Percentiles rank a stretch among this genome's conserved stretches.
Conservation (phyloP, 2,329 filamentous ascomycete species). For the Zymoseptoria tritici region DNA sequence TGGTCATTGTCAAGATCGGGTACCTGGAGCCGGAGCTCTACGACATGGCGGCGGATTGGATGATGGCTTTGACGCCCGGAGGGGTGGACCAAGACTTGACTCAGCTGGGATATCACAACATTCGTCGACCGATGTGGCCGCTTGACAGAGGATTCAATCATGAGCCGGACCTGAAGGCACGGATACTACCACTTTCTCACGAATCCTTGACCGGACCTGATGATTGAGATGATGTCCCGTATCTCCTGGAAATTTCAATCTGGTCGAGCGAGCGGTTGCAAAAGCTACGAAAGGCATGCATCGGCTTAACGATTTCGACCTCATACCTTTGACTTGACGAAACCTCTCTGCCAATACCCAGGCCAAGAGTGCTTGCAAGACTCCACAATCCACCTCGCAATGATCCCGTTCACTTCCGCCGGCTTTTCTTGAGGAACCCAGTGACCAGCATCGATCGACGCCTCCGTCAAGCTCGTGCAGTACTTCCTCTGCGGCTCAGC, state of each 20-base stretch:
- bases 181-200: slow-evolving; percentile 10
- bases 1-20: slow-evolving; percentile 19
- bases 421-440: slow-evolving; percentile 21
- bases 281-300: background rate
- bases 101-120: slow-evolving; percentile 10
- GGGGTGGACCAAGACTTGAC: slow-evolving; percentile 17
- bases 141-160: slow-evolving; percentile 8
- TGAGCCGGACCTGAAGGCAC: slow-evolving; percentile 10
- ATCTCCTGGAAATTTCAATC: background rate
- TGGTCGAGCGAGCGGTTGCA: too few relatives aligned
- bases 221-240: background rate
- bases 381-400: slow-evolving; percentile 21
- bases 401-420: slow-evolving; percentile 16
- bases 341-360: slow-evolving; percentile 2
- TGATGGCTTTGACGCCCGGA: slow-evolving; percentile 17
- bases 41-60: slow-evolving; percentile 18
- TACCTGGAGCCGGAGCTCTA: slow-evolving; percentile 18
- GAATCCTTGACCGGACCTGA: slow-evolving; percentile 2
- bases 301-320: background rate
- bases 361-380: slow-evolving; percentile 12
- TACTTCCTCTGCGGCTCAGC: slow-evolving; percentile 30
- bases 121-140: slow-evolving; percentile 18
- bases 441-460: slow-evolving; percentile 25
- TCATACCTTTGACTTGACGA: slow-evolving; percentile 3
- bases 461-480: slow-evolving; percentile 35